A percentile compares a stretch with the other conserved stretches of the same genome.
These are phyloP conservation scores for Scedosporium dehoogii DNA, from an alignment of 2,329 filamentous ascomycete genomes.

Conservation along the genomic window DNA sequence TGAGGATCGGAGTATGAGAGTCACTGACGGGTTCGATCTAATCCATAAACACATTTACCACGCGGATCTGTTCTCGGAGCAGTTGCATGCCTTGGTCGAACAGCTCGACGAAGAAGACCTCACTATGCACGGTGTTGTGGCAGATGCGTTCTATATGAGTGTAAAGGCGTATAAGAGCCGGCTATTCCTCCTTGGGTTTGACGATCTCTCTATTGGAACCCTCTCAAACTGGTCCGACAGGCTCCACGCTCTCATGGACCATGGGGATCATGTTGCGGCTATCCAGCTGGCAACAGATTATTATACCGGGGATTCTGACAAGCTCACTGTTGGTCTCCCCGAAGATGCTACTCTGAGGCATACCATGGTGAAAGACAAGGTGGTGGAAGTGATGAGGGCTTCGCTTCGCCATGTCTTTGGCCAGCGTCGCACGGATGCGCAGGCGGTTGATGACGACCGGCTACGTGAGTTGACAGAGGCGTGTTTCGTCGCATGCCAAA, in stretches of 20 bases:
- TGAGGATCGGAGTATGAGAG: conserved; percentile 78
- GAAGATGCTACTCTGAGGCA: conserved; percentile 71
- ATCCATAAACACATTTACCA: conserved; percentile 90
- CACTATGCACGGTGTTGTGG: conserved; percentile 90
- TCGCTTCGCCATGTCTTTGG: conserved; percentile 84
- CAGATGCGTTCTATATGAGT: conserved; percentile 97
- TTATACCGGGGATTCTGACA: conserved; percentile 84
- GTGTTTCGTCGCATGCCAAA: conserved; percentile 75
- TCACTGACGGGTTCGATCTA: conserved; percentile 91
- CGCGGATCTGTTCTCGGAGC: conserved; percentile 77
- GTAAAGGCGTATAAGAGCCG: conserved; percentile 92
- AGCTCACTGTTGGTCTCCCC: conserved; percentile 84
- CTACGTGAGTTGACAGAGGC: conserved; percentile 68
- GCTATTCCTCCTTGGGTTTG: conserved; percentile 86
- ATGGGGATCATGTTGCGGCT: conserved; percentile 89
- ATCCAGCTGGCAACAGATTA: conserved; percentile 87
- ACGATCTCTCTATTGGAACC: conserved; percentile 81
- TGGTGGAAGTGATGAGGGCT: conserved; percentile 87
- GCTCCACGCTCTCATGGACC: conserved; percentile 86
- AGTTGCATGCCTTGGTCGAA: conserved; percentile 77
- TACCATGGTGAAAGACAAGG: conserved; percentile 73
- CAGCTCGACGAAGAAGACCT: conserved; percentile 77
- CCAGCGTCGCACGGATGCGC: conserved; percentile 43
- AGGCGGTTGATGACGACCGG: conserved; percentile 42
- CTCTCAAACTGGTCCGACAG: conserved; percentile 97